These are phyloP conservation scores for Platanus orientalis DNA, from an alignment of 164 flowering plant species.

Conservation along the genomic window DNA sequence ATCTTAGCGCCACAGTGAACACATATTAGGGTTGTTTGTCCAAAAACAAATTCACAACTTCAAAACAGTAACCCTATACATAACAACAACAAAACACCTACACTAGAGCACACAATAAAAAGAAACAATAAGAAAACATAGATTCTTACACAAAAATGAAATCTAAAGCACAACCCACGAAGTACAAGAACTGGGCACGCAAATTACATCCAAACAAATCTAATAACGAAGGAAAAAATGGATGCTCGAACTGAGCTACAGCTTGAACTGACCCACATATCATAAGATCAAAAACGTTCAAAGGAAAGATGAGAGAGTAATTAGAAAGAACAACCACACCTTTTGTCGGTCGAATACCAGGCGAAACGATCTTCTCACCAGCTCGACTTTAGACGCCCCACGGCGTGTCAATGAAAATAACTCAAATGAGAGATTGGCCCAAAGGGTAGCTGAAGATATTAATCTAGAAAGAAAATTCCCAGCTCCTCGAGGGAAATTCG, in stretches of 20 bases:
- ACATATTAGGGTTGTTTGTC: background rate
- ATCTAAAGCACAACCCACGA: background rate
- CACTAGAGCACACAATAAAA: background rate
- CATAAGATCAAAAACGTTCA: background rate
- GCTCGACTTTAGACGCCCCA: constrained; percentile 11
- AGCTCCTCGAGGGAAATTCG: constrained; percentile 22
- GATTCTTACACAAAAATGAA: background rate
- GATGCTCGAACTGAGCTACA: background rate
- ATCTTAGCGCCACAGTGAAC: background rate
- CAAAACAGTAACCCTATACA: constrained; percentile 13
- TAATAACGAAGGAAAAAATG: background rate
- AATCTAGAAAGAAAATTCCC: constrained; percentile 7
- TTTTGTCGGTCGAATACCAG: constrained; percentile 1
- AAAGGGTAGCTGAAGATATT: background rate
- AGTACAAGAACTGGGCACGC: background rate
- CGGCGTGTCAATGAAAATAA: constrained; percentile 17
- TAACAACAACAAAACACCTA: background rate
- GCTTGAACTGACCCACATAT: background rate
- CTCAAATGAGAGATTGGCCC: constrained; percentile 16
- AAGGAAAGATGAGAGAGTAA: background rate
- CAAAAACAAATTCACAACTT: background rate
- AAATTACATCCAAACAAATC: background rate
- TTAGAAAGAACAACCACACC: background rate
- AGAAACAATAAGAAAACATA: background rate
- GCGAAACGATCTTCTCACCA: constrained; percentile 2